phyloP scores from a whole-genome alignment of 2,329 filamentous ascomycete genomes.

The Claviceps sp. region DNA sequence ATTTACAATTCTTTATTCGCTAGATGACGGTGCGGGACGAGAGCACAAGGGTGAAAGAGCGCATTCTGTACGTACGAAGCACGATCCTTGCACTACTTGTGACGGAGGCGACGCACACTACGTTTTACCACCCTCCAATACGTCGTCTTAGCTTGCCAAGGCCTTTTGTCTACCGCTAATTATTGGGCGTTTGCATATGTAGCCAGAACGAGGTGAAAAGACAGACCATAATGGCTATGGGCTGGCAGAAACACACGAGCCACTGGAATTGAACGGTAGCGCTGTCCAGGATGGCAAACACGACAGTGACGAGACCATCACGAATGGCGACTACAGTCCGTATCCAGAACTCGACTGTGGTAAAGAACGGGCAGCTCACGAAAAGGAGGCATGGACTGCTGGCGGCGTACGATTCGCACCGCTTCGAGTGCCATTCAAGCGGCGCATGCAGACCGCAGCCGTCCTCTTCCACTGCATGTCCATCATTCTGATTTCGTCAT shows the following conservation, averaged over 20 bases:
- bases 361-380: constrained; percentile 9
- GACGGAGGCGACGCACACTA: too few relatives aligned
- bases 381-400: constrained; percentile 21
- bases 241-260: neutral
- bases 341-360: constrained; percentile 17
- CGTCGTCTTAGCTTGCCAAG: too few relatives aligned
- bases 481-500: constrained; percentile 55
- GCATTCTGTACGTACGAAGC: too few relatives aligned
- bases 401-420: constrained; percentile 72
- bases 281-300: neutral
- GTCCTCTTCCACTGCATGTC: constrained; percentile 61
- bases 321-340: constrained; percentile 7
- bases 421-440: constrained; percentile 54
- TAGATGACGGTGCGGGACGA: too few relatives aligned
- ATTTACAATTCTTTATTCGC: neutral
- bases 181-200: too few relatives aligned
- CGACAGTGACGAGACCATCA: neutral
- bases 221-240: too few relatives aligned
- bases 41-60: too few relatives aligned
- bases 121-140: too few relatives aligned
- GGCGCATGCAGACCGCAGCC: constrained; percentile 65
- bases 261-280: neutral
- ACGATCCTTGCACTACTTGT: too few relatives aligned
- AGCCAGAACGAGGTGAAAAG: too few relatives aligned
- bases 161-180: too few relatives aligned